phyloP scores from a whole-genome alignment of 208 protist genomes.

The Jaenimonas drosophilae region DNA sequence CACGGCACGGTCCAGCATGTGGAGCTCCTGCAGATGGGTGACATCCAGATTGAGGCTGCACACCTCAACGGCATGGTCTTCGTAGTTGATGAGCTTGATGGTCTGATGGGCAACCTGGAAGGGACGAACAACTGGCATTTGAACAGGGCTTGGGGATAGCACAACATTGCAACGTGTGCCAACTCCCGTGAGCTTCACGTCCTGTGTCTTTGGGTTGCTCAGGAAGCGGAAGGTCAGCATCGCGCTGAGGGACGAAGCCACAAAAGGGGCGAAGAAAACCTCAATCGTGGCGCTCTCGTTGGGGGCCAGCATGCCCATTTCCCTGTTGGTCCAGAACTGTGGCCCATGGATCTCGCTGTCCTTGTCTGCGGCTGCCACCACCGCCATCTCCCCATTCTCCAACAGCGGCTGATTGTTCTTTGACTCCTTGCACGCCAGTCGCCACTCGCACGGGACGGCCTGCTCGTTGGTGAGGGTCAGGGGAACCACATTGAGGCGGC shows the following conservation, averaged over 20 bases:
- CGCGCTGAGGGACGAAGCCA: conserved; percentile 9
- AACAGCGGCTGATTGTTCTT: conserved; percentile 1
- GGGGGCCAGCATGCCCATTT: conserved; percentile 58
- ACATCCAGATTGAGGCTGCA: conserved; percentile 80
- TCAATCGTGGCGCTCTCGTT: conserved; percentile 39
- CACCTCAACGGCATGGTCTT: conserved; percentile 81
- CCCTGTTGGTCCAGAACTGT: conserved; percentile 67
- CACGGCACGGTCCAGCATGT: conserved; percentile 41
- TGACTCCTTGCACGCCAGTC: conserved; percentile 32
- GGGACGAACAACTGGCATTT: conserved; percentile 66
- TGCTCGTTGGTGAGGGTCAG: conserved; percentile 83
- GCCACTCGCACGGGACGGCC: conserved; percentile 86
- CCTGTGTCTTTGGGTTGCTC: conserved; percentile 37
- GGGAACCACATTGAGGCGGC: conserved; percentile 72
- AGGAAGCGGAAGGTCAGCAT: conserved; percentile 46
- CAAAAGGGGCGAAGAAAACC: conserved; percentile 52
- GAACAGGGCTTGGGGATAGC: conserved; percentile 34
- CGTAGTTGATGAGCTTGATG: conserved; percentile 81
- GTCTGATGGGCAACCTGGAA: conserved; percentile 37
- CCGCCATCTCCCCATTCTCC: background rate
- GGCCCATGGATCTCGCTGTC: conserved; percentile 1
- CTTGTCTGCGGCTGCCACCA: too few relatives aligned
- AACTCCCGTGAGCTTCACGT: conserved; percentile 32
- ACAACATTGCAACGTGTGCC: conserved; percentile 22
- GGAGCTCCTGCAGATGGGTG: conserved; percentile 45